These are phyloP conservation scores for Botrytis deweyae DNA, from an alignment of 2,329 filamentous ascomycete genomes.

Conservation along the genomic window DNA sequence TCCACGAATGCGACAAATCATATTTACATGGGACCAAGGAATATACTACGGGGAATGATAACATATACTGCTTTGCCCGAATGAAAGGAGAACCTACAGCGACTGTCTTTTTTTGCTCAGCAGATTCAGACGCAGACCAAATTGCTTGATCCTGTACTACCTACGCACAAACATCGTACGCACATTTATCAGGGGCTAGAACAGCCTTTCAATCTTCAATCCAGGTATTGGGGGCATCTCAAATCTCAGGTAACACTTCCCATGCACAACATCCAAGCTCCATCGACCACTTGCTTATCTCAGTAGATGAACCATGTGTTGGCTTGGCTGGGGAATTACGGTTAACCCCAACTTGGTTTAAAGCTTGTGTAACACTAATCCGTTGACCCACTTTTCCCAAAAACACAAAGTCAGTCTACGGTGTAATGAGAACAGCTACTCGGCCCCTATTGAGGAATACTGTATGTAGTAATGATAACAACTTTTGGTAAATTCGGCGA, in stretches of 20 bases:
- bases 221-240: slow-evolving; percentile 2
- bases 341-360: not conserved
- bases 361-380: not conserved
- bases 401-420: not conserved
- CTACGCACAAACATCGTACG: not conserved
- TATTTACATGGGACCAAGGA: not conserved
- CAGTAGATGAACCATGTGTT: not conserved
- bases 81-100: not conserved
- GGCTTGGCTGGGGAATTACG: not conserved
- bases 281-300: not conserved
- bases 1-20: not conserved
- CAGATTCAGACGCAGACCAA: not conserved
- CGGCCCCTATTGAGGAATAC: not conserved
- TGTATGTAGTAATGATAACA: not conserved
- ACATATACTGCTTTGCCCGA: not conserved
- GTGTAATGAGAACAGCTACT: not conserved
- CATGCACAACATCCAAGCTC: slow-evolving; percentile 10
- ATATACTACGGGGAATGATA: not conserved
- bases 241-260: not conserved
- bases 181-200: not conserved
- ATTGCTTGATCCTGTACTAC: not conserved
- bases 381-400: not conserved
- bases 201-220: not conserved
- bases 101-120: not conserved
- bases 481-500: not conserved